Base-by-base conservation (phyloP, 352 stramenopile species). In the Globisporangium splendens region DNA sequence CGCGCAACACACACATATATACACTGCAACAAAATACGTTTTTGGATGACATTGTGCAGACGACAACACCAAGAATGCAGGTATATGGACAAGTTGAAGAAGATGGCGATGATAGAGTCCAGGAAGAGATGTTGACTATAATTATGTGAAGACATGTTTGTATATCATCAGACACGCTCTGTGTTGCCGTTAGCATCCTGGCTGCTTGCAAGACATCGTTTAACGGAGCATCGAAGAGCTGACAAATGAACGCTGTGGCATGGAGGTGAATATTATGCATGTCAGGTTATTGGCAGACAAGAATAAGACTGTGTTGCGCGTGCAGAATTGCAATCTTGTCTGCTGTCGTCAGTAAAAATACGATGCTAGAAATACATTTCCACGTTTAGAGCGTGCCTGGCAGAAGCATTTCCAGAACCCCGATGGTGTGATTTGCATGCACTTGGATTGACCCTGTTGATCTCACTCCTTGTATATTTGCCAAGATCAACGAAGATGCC, bases 401-500 rank as follows among this genome's bases (percentile, higher is more conserved):
- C 24, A 31, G 24, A 11, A 43, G 38, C 38, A 43, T 3, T 17
- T 13, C 11, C 38, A 43, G 38, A 43, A 43, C 11, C 2, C 24
- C 10, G 38, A 43, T 43, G 38, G 11, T 43, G 11, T 17, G 14
- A 43, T 43, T 43, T 43, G 38, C 11, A 17, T 43, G 38, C 14
- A 8, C 8, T 43, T 43, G 10, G 10, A 17, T 8, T 13, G 38
- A 43, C 38, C 11, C 10, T 13, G 38, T 43, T 10, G 38, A 1
- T 15, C 15, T 28, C 48, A 38, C 21, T 38, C 28, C 13, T 18
- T 33, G 35, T 13, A 18, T 18, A 7, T 31, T 21, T 20, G 14
- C 18, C 12, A 33, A 53, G 57, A 53, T 20, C 43, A 5, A 15
- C 12, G 3, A 67, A 53, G 22, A 79, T 79, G 64, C 43, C 56